Conservation (phyloP, 306 rosid species). For the Fragaria nilgerrensis region DNA sequence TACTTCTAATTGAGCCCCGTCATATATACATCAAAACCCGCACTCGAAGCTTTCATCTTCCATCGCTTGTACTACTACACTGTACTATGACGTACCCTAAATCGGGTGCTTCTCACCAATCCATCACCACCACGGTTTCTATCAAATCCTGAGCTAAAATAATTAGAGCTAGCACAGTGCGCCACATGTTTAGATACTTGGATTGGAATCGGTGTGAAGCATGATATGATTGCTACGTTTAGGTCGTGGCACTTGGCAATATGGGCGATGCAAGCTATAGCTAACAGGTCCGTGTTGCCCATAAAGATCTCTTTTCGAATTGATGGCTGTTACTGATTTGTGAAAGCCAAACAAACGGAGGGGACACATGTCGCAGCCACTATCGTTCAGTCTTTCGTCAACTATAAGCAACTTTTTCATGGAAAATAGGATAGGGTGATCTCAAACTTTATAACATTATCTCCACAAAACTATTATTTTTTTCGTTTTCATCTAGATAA, state of each 20-base stretch:
- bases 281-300: slow-evolving; percentile 42
- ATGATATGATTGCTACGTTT: neutral
- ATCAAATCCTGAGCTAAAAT: neutral
- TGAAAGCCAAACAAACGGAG: slow-evolving; percentile 9
- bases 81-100: neutral
- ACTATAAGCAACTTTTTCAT: neutral
- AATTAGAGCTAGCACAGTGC: neutral
- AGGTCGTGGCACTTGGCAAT: neutral
- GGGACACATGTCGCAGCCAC: slow-evolving; percentile 42
- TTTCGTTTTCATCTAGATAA: too few relatives aligned
- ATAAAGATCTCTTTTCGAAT: slow-evolving; percentile 30
- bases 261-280: neutral
- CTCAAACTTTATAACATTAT: too few relatives aligned
- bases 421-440: neutral
- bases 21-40: slow-evolving; percentile 24
- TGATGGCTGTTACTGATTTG: slow-evolving; percentile 17
- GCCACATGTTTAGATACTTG: slow-evolving; percentile 28
- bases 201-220: neutral
- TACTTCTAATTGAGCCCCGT: neutral
- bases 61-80: neutral
- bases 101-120: slow-evolving; percentile 6
- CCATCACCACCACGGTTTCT: neutral
- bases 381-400: neutral
- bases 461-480: neutral
- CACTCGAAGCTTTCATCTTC: slow-evolving; percentile 36